These are phyloP conservation scores for Stagonosporopsis chrysanthemi DNA, from an alignment of 2,329 filamentous ascomycete genomes.

Conservation along the genomic window DNA sequence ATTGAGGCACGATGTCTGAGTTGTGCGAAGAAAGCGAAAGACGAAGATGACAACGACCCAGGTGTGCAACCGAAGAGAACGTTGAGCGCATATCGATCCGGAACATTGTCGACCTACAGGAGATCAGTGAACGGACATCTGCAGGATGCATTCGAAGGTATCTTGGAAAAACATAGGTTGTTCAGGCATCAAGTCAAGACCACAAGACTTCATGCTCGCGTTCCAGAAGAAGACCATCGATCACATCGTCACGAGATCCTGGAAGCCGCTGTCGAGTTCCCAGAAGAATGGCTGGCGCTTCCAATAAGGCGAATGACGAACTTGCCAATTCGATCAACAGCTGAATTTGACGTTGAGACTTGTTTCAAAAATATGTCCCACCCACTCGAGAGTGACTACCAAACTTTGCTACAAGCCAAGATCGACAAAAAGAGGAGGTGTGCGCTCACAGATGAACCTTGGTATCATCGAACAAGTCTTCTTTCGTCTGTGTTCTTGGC, in stretches of 20 bases:
- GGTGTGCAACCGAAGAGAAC: neutral
- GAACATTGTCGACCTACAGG: neutral
- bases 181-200: neutral
- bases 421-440: neutral
- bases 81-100: neutral
- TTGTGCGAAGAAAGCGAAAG: constrained; percentile 6
- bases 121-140: neutral
- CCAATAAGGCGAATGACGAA: constrained; percentile 1
- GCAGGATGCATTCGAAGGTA: neutral
- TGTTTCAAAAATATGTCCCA: neutral
- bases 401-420: neutral
- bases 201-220: neutral
- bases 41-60: neutral
- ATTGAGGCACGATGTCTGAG: constrained; percentile 1
- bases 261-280: neutral
- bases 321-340: neutral
- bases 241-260: neutral
- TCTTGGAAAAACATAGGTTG: neutral
- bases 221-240: constrained; percentile 6
- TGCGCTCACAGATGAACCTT: neutral
- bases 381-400: neutral
- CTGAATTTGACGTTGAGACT: neutral
- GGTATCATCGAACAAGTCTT: neutral
- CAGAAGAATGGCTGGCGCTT: neutral
- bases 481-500: neutral